phyloP scores from a whole-genome alignment of 169 alveolate genomes.

The Plasmodium knowlesi region DNA sequence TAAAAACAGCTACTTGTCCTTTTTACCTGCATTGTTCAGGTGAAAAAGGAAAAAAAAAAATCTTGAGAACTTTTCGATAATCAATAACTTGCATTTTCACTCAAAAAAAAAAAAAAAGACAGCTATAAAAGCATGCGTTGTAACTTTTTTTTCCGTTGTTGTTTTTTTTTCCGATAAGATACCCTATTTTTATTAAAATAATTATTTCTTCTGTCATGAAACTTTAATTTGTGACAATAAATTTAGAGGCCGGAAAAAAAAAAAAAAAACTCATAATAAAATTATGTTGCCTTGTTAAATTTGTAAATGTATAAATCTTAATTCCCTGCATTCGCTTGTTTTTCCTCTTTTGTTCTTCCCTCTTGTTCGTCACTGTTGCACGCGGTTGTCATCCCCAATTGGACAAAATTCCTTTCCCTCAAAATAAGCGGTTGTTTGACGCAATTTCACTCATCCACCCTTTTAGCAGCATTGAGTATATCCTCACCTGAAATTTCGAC shows the following conservation, averaged over 20 bases:
- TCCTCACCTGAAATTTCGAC: not conserved
- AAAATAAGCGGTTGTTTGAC: not conserved
- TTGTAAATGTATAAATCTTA: conserved; percentile 1
- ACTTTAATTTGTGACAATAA: not conserved
- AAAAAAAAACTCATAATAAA: not conserved
- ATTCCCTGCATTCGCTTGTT: not conserved
- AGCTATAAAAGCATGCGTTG: conserved; percentile 9
- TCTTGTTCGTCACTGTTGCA: not conserved
- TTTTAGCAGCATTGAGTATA: not conserved
- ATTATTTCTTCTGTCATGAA: not conserved
- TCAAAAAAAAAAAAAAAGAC: conserved; percentile 5
- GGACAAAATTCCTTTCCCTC: not conserved
- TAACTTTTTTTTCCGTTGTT: conserved; percentile 3
- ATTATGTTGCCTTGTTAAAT: not conserved
- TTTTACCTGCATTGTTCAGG: not conserved
- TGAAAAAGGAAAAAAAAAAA: conserved; percentile 22
- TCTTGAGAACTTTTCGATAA: not conserved
- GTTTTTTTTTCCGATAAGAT: not conserved
- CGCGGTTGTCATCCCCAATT: not conserved
- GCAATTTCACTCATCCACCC: not conserved
- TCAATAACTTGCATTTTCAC: conserved; percentile 12
- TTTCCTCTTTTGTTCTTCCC: not conserved
- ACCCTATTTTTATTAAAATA: not conserved
- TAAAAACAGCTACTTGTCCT: not conserved
- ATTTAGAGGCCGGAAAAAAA: not conserved